Conservation (phyloP, 768 basidiomycete species). For the Basidioascus undulatus region DNA sequence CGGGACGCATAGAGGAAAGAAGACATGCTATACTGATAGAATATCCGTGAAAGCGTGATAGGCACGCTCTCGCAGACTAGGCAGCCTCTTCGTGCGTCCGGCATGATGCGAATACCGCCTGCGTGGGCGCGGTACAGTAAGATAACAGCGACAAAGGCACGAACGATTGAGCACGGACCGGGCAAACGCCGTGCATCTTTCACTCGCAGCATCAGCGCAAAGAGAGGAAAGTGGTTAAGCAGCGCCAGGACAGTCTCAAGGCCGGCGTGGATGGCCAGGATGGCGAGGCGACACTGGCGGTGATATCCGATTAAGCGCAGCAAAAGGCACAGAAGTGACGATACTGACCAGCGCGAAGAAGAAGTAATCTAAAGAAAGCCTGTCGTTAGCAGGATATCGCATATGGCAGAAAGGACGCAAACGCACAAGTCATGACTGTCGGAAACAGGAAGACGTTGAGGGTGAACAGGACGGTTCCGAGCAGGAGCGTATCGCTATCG, state of each 20-base stretch:
- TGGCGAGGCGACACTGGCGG: conserved; percentile 28
- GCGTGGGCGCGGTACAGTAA: too few relatives aligned
- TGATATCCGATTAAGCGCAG: not conserved
- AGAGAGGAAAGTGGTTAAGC: conserved; percentile 81
- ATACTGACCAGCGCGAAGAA: conserved; percentile 44
- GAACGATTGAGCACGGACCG: too few relatives aligned
- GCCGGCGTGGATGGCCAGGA: conserved; percentile 34
- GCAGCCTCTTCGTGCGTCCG: too few relatives aligned
- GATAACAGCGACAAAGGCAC: too few relatives aligned
- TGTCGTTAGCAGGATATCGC: too few relatives aligned
- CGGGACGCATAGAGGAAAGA: too few relatives aligned
- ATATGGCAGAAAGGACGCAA: too few relatives aligned
- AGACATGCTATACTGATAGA: too few relatives aligned
- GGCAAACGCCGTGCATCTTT: conserved; percentile 70
- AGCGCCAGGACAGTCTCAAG: conserved; percentile 45
- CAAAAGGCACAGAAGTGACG: not conserved
- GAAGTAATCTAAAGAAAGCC: too few relatives aligned
- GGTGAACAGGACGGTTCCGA: conserved; percentile 75
- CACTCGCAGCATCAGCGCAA: conserved; percentile 53
- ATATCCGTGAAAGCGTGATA: too few relatives aligned
- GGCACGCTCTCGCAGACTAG: too few relatives aligned
- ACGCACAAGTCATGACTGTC: conserved; percentile 62
- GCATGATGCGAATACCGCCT: too few relatives aligned
- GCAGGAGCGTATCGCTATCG: conserved; percentile 77
- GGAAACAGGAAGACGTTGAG: conserved; percentile 57